Evolutionary conservation across 495 filamentous ascomycete species (phyloP), one percentile per base, ranked within the genome.

Genomic region (Podospora anserina): DNA sequence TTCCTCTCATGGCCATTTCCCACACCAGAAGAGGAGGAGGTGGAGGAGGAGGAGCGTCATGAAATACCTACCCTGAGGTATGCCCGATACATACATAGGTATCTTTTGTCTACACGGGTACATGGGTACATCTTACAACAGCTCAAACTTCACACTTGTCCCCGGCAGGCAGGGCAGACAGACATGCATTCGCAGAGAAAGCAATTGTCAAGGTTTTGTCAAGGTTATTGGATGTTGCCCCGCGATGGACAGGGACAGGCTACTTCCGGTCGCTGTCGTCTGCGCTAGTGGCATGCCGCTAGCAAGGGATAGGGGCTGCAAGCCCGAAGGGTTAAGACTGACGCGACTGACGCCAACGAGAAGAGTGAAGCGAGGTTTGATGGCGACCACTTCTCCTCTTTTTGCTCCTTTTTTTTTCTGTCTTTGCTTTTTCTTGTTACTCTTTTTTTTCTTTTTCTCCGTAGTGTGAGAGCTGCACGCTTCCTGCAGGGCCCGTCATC

Each of bases 401-500:
- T 32, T 32, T 32, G 3, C 28, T 32, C 28, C 2, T 61, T 20
- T 61, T 27, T 26, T 27, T 27, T 15, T 27, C 3, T 23, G n/a
- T 60, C 23, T 15, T 26, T 30, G 11, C n/a, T 26, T 30, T 61
- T 61, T 61, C 23, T 23, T 23, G 23, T 23, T 23, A 23, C 23
- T 23, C 23, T 23, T 13, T 27, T 61, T 61, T n/a, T 18, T 7
- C 34, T 61, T 32, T 27, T 19, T 18, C 27, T 27, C 20, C 28
- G 27, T 27, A 61, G n/a, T 18, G 54, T 58, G n/a, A 4, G 16
- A 19, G n/a, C n/a, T 61, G 27, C 27, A 61, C 19, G 30, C 65
- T 61, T 58, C 57, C 66, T 71, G 62, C 58, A 68, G 71, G 63
- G 66, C 68, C 67, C 61, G 56, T 64, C 62, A 4, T 57, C 63